Base-by-base conservation (phyloP, 1,284 basidiomycete species). In the Ganoderma resinaceum region DNA sequence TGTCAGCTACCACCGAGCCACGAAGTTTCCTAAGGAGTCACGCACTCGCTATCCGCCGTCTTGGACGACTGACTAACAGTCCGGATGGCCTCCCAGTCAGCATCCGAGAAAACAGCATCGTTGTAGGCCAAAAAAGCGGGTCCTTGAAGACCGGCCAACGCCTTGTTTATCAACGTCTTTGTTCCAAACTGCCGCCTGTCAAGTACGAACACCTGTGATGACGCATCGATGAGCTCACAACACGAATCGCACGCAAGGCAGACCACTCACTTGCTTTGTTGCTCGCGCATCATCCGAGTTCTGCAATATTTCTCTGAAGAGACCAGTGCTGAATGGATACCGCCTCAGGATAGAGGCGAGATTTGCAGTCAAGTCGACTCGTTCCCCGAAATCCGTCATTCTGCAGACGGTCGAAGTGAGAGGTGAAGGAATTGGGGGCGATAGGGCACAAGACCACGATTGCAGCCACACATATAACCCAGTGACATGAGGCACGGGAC, bases 91-190 rank as follows among this genome's bases (percentile, higher is more conserved):
- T 78, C 68, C 84, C 86, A 87, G 66, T 87, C 86, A 0, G 74
- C 68, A 0, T 81, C 78, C 0, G 68, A 72, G 66, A 87, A 85
- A 1, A 77, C 55, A 0, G 80, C 79, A 69, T 86, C 77, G 65
- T 87, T 87, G 70, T 78, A 83, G 0, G 85, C 85, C 1, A 87
- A 68, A 7, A 87, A 71, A 0, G 86, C 82, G 3, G 86, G 84
- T 8, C 85, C 85, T 74, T 85, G 84, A 3, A 81, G 75, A 2
- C 63, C 65, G 4, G 69, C 66, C n/a, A 85, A 75, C 7, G 68
- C 72, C 0, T 74, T 68, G 60, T 81, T 74, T 38, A 79, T 71
- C 4, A 85, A 66, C 0, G 65, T 65, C 2, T 65, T 60, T 0
- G 73, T 68, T 2, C 72, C 63, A 69, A 85, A 81, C 0, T 66